Evolutionary conservation across 306 rosid species (phyloP).

Genomic region (Glycine latifolia): DNA sequence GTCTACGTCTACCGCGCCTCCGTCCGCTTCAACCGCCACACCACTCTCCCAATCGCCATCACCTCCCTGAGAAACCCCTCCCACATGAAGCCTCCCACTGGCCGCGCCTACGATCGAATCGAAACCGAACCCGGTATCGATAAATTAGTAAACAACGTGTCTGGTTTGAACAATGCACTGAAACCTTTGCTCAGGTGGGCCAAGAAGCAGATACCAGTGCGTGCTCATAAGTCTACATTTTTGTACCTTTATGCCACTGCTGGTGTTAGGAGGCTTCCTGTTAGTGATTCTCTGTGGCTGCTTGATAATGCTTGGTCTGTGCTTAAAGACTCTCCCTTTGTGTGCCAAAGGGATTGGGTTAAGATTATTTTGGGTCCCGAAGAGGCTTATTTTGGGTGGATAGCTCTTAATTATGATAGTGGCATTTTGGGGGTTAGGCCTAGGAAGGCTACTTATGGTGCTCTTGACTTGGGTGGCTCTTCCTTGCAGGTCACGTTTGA

Average conservation of each 20-base stretch:
- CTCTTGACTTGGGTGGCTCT: slow-evolving; percentile 96
- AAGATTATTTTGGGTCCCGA: slow-evolving; percentile 81
- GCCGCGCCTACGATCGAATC: slow-evolving; percentile 93
- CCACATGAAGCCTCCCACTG: slow-evolving; percentile 50
- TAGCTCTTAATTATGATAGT: slow-evolving; percentile 82
- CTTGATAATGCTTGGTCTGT: slow-evolving; percentile 87
- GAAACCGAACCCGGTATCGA: slow-evolving; percentile 96
- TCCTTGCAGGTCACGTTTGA: slow-evolving; percentile 96
- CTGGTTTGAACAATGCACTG: slow-evolving; percentile 73
- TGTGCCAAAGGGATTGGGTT: slow-evolving; percentile 78
- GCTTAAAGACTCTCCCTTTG: slow-evolving; percentile 75
- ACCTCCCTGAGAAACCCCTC: slow-evolving; percentile 54
- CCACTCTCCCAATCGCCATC: slow-evolving; percentile 71
- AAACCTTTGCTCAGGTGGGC: slow-evolving; percentile 89
- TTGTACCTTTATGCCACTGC: slow-evolving; percentile 90
- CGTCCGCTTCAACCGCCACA: slow-evolving; percentile 52
- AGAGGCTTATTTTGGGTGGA: slow-evolving; percentile 98
- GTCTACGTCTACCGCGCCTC: slow-evolving; percentile 77
- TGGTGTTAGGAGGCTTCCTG: slow-evolving; percentile 83
- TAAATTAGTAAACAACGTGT: slow-evolving; percentile 70
- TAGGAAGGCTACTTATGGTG: slow-evolving; percentile 81
- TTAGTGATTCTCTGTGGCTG: slow-evolving; percentile 74
- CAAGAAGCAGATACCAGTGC: slow-evolving; percentile 78
- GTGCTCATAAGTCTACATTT: slow-evolving; percentile 73
- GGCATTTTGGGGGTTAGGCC: slow-evolving; percentile 70